Base-by-base conservation (phyloP, 441 rosid genomes). In the Dalechampia spathulata region DNA sequence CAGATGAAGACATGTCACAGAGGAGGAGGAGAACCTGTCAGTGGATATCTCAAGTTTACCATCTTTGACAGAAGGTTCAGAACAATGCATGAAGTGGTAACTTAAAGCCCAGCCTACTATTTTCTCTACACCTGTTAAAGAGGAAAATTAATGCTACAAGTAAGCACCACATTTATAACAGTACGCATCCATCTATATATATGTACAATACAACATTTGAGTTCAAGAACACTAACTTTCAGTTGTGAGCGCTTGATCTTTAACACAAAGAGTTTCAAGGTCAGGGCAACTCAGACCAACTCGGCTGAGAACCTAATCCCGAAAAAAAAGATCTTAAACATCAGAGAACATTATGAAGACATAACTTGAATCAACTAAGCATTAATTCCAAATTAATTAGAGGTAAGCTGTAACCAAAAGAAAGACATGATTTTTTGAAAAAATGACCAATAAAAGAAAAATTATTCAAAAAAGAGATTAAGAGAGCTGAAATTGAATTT, bases 91-190 rank as follows among this genome's bases (percentile, higher is more conserved):
- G 45, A 83, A 82, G 61, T 86, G 94, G 71, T 86, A 81, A 66
- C 96, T 77, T 36, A 84, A 55, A 40, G 96, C 92, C 98, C 96
- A 94, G 52, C 99, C 99, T 19, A 86, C 90, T 58, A 85, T 75
- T 79, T 86, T 94, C 73, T 94, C 99, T 61, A 79, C 99, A 61
- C 89, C 99, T 94, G 58, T 38, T 27, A 49, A 44, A 45, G 49
- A 42, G 4, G 8, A 30, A 30, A 47, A 38, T 38, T 40, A 38
- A 36, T 9, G 44, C 14, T 56, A 60, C 62, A 30, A 71, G 37
- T 53, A 53, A 40, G 64, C 16, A 62, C 10, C 14, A 48, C 34
- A 55, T n/a, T 40, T 22, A 16, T 19, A 16, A 13, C 6, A 23
- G 22, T 7, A n/a, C 2, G 39, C 40, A 36, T n/a, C 26, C 39